These are phyloP conservation scores for Ascochyta fabae DNA, from an alignment of 2,329 filamentous ascomycete species.

Conservation along the genomic window DNA sequence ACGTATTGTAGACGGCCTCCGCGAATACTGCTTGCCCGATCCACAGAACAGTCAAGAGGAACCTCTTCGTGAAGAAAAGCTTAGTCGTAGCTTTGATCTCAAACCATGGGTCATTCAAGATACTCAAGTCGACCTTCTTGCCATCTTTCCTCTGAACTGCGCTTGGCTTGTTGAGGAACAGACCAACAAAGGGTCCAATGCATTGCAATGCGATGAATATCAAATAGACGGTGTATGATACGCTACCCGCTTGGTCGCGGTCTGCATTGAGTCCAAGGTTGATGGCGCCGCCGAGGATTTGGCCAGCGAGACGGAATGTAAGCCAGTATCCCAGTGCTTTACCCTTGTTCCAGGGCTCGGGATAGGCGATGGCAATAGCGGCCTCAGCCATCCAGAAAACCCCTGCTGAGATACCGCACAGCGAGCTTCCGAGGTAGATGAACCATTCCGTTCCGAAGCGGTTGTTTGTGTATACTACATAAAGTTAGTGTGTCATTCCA, in stretches of 20 bases:
- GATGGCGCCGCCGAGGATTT: conserved; percentile 75
- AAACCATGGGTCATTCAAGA: conserved; percentile 61
- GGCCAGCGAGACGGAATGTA: conserved; percentile 65
- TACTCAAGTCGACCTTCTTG: conserved; percentile 64
- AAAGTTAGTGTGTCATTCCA: background rate
- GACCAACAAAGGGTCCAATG: conserved; percentile 66
- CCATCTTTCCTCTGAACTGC: conserved; percentile 72
- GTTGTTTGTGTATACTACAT: conserved; percentile 68
- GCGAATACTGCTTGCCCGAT: conserved; percentile 75
- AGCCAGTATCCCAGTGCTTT: conserved; percentile 70
- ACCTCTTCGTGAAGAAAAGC: conserved; percentile 66
- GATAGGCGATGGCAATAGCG: conserved; percentile 74
- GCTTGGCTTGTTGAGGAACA: conserved; percentile 66
- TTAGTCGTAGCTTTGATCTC: conserved; percentile 67
- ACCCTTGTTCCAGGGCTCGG: conserved; percentile 63
- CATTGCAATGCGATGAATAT: conserved; percentile 75
- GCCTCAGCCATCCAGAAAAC: conserved; percentile 80
- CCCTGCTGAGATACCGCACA: conserved; percentile 73
- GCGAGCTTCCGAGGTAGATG: conserved; percentile 69
- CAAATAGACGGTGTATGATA: conserved; percentile 72
- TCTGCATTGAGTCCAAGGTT: conserved; percentile 71
- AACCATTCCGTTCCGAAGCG: conserved; percentile 73
- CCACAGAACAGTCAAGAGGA: conserved; percentile 69
- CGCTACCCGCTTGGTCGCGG: conserved; percentile 64
- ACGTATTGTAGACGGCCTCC: conserved; percentile 76